Conservation (phyloP, 257 asterid genomes). For the Ophiorrhiza pumila region DNA sequence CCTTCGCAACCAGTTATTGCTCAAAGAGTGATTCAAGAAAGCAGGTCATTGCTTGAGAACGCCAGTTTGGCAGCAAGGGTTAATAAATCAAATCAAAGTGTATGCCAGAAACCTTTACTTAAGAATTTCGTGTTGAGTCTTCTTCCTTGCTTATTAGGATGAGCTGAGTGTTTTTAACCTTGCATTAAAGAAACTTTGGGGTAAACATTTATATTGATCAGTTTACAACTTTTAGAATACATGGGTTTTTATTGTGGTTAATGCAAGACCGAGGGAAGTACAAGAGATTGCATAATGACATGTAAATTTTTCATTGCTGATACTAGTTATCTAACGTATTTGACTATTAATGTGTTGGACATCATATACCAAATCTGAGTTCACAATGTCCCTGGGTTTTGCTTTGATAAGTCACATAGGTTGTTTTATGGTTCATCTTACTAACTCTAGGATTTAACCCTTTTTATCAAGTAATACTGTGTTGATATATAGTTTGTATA, state of each 20-base stretch:
- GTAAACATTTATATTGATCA: neutral
- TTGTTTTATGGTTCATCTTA: neutral
- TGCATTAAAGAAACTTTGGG: neutral
- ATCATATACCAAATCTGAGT: neutral
- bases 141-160: neutral
- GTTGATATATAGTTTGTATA: neutral
- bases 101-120: constrained; percentile 26
- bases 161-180: neutral
- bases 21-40: constrained; percentile 91
- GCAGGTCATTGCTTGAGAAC: constrained; percentile 85
- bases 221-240: neutral
- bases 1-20: constrained; percentile 94
- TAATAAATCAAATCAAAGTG: constrained; percentile 35
- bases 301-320: no score
- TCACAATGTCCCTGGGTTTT: neutral
- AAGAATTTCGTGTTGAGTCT: neutral
- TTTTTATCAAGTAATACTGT: neutral
- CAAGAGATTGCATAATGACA: no score
- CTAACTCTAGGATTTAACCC: neutral
- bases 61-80: constrained; percentile 72
- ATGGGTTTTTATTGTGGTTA: neutral
- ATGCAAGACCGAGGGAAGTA: neutral
- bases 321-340: neutral
- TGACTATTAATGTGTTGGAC: neutral
- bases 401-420: neutral